Base-by-base conservation (phyloP, 2,329 filamentous ascomycete species). In the Alternaria arbusti region DNA sequence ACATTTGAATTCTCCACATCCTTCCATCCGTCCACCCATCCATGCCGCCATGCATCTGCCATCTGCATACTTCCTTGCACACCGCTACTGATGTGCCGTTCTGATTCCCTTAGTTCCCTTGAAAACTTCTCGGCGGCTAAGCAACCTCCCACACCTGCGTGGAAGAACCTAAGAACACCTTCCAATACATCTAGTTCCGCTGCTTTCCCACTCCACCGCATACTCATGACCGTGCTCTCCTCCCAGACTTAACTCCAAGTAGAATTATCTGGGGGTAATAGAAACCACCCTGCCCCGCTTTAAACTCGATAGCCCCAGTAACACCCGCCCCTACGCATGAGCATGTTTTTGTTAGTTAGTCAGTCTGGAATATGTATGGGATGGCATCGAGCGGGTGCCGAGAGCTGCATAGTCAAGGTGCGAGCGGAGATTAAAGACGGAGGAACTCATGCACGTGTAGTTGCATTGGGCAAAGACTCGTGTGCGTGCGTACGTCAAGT, bases 181-280 rank as follows among this genome's bases (percentile, higher is more conserved):
- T 46, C 3, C 46, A 49, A 50, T 50, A 36, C 30, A 12, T 36
- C 30, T 36, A 36, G 30, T 36, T 13, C 15, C 3, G 10, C 23
- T 12, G n/a, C 22, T 25, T 28, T 49, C 17, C 43, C 43, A 20
- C 20, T 12, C 43, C 20, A 2, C 10, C 3, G 5, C n/a, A 20
- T 20, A 23, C 23, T 23, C 23, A 23, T 23, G 23, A 23, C 23
- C 30, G 12, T 32, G 30, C 30, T 32, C 30, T 32, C 12, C 30
- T 32, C 23, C 23, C 23, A 23, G 23, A 36, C 13, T 36, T 36
- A 36, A 36, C 30, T 1, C 13, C 13, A 36, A 30, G 12, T 28
- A 25, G 52, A 45, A n/a, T 55, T 55, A 32, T 51, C 46, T 44
- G 46, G 56, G 46, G 56, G 56, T 55, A 55, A 55, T 55, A 30